Evolutionary conservation across 2,329 filamentous ascomycete genomes (phyloP).

Genomic region (Chrysoporthe deuterocubensis): DNA sequence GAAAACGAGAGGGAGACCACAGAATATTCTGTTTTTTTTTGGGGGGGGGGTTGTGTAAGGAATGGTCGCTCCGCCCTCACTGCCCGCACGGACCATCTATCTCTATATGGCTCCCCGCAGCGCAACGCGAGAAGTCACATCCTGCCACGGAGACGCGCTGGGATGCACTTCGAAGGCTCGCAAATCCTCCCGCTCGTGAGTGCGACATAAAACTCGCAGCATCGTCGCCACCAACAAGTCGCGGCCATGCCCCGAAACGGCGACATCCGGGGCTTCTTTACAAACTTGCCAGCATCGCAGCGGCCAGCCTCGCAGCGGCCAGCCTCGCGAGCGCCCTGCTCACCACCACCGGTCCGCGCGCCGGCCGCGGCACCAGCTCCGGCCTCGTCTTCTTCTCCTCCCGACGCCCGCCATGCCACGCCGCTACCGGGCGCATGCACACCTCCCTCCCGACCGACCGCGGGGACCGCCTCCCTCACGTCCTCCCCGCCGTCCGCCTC

Average conservation of each 20-base stretch:
- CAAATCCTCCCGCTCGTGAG: constrained; percentile 17
- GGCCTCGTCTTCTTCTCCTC: constrained; percentile 1
- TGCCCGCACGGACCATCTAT: background rate
- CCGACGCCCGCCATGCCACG: background rate
- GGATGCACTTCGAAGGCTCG: constrained; percentile 1
- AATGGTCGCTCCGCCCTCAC: background rate
- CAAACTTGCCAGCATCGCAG: constrained; percentile 24
- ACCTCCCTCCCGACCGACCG: background rate
- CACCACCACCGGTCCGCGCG: background rate
- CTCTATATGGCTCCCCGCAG: background rate
- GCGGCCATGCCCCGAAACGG: constrained; percentile 32
- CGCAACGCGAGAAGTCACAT: constrained; percentile 1
- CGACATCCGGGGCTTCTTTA: constrained; percentile 46
- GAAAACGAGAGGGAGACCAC: background rate
- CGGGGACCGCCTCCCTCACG: constrained; percentile 12
- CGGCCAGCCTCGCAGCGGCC: constrained; percentile 9
- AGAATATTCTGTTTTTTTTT: background rate
- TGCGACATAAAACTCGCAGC: background rate
- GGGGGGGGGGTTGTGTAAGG: no score
- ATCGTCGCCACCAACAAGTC: background rate
- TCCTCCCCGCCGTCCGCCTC: constrained; percentile 32
- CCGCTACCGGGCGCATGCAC: background rate
- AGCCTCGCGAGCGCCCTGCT: background rate
- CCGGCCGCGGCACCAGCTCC: background rate
- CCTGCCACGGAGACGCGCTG: background rate